These are phyloP conservation scores for Tetrahymena malaccensis DNA, from an alignment of 73 alveolate genomes.

Conservation along the genomic window DNA sequence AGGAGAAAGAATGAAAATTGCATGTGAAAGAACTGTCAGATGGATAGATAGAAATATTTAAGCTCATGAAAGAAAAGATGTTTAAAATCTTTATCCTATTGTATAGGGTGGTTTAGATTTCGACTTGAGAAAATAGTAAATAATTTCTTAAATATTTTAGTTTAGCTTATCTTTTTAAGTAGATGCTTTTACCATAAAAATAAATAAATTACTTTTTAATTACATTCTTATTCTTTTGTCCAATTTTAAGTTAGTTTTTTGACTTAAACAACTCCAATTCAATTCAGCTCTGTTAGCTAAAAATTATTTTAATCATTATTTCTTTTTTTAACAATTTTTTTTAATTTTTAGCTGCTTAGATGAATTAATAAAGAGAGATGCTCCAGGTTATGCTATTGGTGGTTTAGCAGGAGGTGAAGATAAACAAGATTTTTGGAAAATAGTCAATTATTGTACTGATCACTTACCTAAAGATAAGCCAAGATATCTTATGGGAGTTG, in stretches of 20 bases:
- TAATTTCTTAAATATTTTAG: background rate
- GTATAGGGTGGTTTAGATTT: conserved; percentile 67
- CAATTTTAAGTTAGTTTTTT: background rate
- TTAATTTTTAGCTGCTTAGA: conserved; percentile 74
- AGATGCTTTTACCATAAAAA: background rate
- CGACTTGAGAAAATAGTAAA: conserved; percentile 7
- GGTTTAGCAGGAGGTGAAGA: conserved; percentile 99
- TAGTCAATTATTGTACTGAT: conserved; percentile 86
- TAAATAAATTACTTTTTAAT: background rate
- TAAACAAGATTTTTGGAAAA: conserved; percentile 93
- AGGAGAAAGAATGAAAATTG: conserved; percentile 92
- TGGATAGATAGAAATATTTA: conserved; percentile 96
- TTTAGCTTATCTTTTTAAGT: background rate
- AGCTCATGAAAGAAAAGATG: conserved; percentile 65
- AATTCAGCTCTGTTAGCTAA: no score
- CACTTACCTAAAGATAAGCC: conserved; percentile 96
- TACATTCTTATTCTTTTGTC: background rate
- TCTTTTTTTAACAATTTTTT: no score
- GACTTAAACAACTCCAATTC: no score
- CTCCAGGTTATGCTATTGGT: conserved; percentile 99
- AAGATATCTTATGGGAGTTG: conserved; percentile 99
- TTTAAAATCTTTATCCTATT: conserved; percentile 94
- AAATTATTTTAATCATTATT: no score
- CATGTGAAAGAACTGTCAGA: conserved; percentile 96
- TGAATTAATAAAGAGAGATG: conserved; percentile 84